phyloP scores from a whole-genome alignment of 2,329 filamentous ascomycete genomes.

The Chalaropsis thielavioides region DNA sequence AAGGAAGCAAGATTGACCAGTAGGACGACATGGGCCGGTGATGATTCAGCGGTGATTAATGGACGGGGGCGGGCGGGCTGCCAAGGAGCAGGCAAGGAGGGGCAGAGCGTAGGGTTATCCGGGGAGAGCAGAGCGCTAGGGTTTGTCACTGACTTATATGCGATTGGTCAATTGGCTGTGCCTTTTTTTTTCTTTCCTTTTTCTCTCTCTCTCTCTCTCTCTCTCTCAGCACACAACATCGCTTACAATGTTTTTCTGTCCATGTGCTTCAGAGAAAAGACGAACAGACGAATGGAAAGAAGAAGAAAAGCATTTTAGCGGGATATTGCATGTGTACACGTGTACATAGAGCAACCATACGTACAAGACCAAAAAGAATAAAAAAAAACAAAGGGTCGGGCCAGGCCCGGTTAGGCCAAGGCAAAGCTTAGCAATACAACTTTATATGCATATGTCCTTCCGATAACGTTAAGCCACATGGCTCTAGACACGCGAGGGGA shows the following conservation, averaged over 20 bases:
- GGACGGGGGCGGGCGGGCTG: neutral
- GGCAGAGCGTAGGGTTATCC: neutral
- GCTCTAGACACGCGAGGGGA: neutral
- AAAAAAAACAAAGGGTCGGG: neutral
- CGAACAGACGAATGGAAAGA: neutral
- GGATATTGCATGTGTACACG: conserved; percentile 5
- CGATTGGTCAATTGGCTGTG: no score
- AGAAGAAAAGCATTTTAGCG: neutral
- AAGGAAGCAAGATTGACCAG: neutral
- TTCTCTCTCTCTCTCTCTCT: no score
- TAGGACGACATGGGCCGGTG: neutral
- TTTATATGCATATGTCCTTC: conserved; percentile 4
- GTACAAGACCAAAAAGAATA: neutral
- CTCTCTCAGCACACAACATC: no score
- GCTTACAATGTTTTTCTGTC: neutral
- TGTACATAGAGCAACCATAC: neutral
- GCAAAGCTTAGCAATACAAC: conserved; percentile 4
- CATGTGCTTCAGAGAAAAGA: no score
- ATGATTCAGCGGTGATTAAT: neutral
- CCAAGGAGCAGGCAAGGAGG: no score
- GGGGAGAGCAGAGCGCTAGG: neutral
- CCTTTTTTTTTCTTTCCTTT: no score
- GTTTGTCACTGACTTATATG: no score
- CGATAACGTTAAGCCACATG: conserved; percentile 3
- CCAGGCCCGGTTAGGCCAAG: neutral